phyloP scores from a whole-genome alignment of 176 grass and related monocot species.

The Oryza brachyantha region DNA sequence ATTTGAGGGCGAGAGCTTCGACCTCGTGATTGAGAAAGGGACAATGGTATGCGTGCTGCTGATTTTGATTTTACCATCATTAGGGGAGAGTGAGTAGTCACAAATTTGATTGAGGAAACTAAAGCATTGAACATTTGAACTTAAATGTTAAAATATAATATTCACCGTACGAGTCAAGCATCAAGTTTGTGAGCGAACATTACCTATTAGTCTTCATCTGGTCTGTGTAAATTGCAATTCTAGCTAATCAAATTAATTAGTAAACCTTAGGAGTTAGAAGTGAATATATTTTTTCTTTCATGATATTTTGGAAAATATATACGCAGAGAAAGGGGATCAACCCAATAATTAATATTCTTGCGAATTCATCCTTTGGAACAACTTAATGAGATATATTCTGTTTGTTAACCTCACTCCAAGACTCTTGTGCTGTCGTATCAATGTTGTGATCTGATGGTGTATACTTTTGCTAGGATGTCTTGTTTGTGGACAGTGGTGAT shows the following conservation, averaged over 20 bases:
- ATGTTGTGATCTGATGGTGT: neutral
- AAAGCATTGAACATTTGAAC: too few species aligned
- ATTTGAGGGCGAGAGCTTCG: conserved; percentile 59
- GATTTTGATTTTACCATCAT: neutral
- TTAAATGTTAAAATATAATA: neutral
- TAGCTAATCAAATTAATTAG: too few species aligned
- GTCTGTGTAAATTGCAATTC: too few species aligned
- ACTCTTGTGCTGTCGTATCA: neutral
- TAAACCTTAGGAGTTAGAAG: too few species aligned
- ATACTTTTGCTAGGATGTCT: conserved; percentile 58
- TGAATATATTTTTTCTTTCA: too few species aligned
- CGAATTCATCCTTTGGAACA: neutral
- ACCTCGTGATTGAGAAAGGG: conserved; percentile 74
- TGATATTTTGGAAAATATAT: neutral
- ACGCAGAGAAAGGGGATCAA: neutral
- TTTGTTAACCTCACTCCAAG: neutral
- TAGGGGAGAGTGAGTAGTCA: neutral
- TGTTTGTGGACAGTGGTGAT: conserved; percentile 94
- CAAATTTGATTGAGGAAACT: neutral
- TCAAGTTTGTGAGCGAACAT: too few species aligned
- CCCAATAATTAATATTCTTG: too few species aligned
- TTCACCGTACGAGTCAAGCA: too few species aligned
- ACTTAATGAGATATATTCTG: neutral
- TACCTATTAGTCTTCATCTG: too few species aligned
- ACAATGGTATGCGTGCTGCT: conserved; percentile 54